Evolutionary conservation across 2,329 filamentous ascomycete species (phyloP).

Genomic region (Ceratocystis variospora): DNA sequence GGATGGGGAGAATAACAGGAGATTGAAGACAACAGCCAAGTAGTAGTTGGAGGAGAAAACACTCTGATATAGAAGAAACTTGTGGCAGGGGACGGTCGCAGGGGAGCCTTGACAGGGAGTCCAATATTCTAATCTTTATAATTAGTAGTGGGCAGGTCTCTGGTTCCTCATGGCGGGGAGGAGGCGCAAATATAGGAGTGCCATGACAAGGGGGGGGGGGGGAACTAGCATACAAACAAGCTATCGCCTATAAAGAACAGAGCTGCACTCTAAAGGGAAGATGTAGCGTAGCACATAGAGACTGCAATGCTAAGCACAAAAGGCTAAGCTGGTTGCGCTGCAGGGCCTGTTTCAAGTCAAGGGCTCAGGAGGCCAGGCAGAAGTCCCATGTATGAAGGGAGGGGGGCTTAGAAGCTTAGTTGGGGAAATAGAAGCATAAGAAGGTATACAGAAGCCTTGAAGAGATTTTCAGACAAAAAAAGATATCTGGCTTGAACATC

Average conservation of each 20-base stretch:
- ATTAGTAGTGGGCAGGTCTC: background rate
- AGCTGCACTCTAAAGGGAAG: background rate
- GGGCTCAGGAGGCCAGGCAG: background rate
- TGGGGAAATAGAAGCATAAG: background rate
- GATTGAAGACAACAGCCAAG: background rate
- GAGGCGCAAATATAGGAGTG: background rate
- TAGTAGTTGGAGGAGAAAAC: background rate
- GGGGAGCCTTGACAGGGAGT: background rate
- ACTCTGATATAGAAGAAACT: constrained; percentile 6
- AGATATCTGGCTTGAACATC: background rate
- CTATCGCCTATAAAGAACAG: background rate
- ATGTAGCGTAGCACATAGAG: background rate
- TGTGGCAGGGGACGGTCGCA: background rate
- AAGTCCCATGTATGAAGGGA: background rate
- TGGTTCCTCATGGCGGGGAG: background rate
- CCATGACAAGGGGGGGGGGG: background rate
- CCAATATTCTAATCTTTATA: constrained; percentile 3
- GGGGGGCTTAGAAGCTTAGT: background rate
- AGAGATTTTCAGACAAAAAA: background rate
- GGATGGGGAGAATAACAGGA: background rate
- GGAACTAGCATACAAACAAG: background rate
- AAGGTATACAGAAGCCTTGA: background rate
- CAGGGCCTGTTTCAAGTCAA: background rate
- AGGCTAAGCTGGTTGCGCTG: background rate
- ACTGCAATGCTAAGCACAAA: background rate